These are phyloP conservation scores for Agaricales sp. DNA, from an alignment of 1,284 basidiomycete species.

Conservation along the genomic window DNA sequence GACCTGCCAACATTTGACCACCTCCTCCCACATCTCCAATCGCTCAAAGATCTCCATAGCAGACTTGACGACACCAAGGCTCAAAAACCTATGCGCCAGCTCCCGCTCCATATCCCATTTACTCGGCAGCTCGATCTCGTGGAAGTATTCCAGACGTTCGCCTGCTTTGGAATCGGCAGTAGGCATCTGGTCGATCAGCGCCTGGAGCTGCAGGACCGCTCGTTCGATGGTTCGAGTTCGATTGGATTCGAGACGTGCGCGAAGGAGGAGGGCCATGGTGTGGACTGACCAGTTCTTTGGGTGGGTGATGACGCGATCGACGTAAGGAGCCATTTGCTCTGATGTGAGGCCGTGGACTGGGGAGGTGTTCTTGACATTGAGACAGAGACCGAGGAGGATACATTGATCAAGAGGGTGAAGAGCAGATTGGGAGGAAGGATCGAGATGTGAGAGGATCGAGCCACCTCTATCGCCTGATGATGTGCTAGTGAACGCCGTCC, in stretches of 20 bases:
- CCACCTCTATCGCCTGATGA: constrained; percentile 17
- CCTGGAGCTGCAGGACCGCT: constrained; percentile 82
- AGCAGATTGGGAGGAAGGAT: constrained; percentile 78
- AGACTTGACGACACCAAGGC: constrained; percentile 77
- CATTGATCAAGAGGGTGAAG: constrained; percentile 88
- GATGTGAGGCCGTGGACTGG: constrained; percentile 80
- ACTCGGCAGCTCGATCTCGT: constrained; percentile 72
- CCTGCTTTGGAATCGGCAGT: constrained; percentile 61
- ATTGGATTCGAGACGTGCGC: constrained; percentile 78
- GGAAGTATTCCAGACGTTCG: constrained; percentile 74
- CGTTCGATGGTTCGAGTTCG: constrained; percentile 89
- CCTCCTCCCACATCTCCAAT: constrained; percentile 96
- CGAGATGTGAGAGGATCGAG: constrained; percentile 50
- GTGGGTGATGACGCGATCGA: constrained; percentile 77
- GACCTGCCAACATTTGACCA: constrained; percentile 74
- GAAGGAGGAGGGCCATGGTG: constrained; percentile 87
- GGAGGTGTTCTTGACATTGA: constrained; percentile 83
- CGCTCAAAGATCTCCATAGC: constrained; percentile 88
- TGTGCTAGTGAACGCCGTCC: constrained; percentile 82
- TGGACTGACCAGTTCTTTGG: constrained; percentile 91
- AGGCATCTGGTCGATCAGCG: constrained; percentile 91
- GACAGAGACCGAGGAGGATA: constrained; percentile 80
- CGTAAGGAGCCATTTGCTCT: constrained; percentile 87
- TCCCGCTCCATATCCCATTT: constrained; percentile 90
- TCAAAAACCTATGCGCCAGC: constrained; percentile 72